Conservation (phyloP, 495 filamentous ascomycete species). For the Podospora anserina region DNA sequence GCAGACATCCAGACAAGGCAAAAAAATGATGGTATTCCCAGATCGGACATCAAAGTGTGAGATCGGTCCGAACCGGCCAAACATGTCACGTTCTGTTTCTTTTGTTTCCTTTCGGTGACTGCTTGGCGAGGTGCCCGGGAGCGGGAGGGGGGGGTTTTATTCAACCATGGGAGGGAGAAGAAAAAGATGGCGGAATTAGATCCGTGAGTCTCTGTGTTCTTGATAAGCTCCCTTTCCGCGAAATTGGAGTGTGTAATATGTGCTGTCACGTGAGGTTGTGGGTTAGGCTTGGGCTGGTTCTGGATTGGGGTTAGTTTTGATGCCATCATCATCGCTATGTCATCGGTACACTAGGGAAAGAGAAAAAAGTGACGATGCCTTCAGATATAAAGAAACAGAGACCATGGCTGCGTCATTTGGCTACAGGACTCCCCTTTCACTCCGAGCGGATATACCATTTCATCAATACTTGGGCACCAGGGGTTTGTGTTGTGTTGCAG, state of each 20-base stretch:
- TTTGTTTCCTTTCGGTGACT: not conserved
- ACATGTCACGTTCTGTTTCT: not conserved
- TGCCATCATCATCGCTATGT: not conserved
- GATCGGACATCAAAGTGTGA: not conserved
- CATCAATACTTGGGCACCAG: not conserved
- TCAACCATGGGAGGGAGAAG: not conserved
- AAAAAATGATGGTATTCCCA: not conserved
- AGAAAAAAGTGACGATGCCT: not conserved
- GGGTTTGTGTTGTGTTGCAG: not conserved
- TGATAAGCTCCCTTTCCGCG: not conserved
- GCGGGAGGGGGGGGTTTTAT: not conserved
- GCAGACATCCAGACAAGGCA: too few species aligned
- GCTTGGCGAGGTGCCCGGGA: not conserved
- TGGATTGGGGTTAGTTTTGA: too few species aligned
- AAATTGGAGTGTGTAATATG: not conserved
- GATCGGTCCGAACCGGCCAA: not conserved
- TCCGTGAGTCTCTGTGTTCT: not conserved
- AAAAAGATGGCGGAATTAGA: not conserved
- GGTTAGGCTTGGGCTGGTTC: too few species aligned
- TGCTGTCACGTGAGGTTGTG: not conserved
- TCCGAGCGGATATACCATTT: not conserved
- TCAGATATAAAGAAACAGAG: not conserved
- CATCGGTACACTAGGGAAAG: not conserved
- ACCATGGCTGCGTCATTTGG: not conserved
- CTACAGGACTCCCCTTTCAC: not conserved